phyloP scores from a whole-genome alignment of 2,329 filamentous ascomycete genomes.

The Alternaria solani region DNA sequence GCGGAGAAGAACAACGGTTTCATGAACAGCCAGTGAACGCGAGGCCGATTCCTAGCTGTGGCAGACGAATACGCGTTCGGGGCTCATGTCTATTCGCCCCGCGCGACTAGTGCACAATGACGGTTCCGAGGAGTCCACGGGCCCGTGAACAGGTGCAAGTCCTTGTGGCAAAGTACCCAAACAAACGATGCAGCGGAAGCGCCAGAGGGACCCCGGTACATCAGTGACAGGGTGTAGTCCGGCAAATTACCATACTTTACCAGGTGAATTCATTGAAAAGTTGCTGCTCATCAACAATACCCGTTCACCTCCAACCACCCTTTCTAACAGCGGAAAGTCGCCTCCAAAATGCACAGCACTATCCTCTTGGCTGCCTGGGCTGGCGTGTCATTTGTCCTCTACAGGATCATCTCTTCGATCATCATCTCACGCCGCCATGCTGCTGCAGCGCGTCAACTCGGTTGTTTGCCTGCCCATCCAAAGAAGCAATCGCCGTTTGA shows the following conservation, averaged over 20 bases:
- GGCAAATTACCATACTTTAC: background rate
- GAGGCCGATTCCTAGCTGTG: background rate
- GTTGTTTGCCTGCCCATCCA: slow-evolving; percentile 54
- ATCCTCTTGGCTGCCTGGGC: slow-evolving; percentile 42
- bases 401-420: slow-evolving; percentile 39
- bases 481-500: slow-evolving; percentile 52
- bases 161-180: background rate
- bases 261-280: background rate
- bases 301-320: background rate
- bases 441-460: slow-evolving; percentile 46
- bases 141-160: slow-evolving; percentile 1
- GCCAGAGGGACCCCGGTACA: background rate
- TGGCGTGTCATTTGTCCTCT: slow-evolving; percentile 41
- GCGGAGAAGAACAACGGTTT: background rate
- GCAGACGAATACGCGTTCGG: background rate
- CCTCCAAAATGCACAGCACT: slow-evolving; percentile 37
- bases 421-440: slow-evolving; percentile 42
- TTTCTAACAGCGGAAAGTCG: background rate
- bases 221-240: background rate
- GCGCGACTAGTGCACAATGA: background rate
- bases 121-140: background rate
- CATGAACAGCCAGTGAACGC: background rate
- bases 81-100: background rate
- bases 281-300: background rate
- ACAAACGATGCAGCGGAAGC: background rate